A percentile compares a stretch with the other conserved stretches of the same genome.
phyloP scores from a whole-genome alignment of 805 yeast species.

The Candida qinlingensis region DNA sequence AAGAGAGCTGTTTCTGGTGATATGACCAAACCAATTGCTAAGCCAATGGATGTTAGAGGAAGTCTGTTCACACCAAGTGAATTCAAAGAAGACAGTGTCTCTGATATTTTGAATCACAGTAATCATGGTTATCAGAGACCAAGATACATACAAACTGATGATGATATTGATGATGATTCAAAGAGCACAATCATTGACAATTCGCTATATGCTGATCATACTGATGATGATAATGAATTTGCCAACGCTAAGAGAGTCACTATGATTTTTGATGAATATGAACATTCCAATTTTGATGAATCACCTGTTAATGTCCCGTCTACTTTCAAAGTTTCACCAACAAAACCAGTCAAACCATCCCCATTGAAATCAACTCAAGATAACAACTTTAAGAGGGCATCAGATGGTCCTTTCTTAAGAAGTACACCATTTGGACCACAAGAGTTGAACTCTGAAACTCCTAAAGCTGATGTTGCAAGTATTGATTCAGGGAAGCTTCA shows the following conservation, averaged over 20 bases:
- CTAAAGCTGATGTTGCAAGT: constrained; percentile 7
- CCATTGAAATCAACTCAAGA: constrained; percentile 22
- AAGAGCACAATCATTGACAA: constrained; percentile 18
- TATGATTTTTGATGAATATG: constrained; percentile 23
- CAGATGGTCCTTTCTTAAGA: constrained; percentile 18
- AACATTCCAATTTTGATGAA: background rate
- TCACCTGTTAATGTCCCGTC: constrained; percentile 4
- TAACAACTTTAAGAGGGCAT: constrained; percentile 11
- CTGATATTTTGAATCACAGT: constrained; percentile 8
- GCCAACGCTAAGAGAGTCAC: constrained; percentile 24
- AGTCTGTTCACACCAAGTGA: constrained; percentile 21
- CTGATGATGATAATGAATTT: constrained; percentile 20
- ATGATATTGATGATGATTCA: constrained; percentile 11
- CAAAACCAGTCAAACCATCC: constrained; percentile 15
- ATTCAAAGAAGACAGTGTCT: constrained; percentile 11
- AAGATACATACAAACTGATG: constrained; percentile 9
- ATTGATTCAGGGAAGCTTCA: constrained; percentile 19
- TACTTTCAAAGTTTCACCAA: background rate
- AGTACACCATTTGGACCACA: constrained; percentile 13
- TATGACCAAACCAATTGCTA: constrained; percentile 4
- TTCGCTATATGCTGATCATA: constrained; percentile 23
- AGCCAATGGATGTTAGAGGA: constrained; percentile 18
- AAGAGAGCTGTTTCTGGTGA: constrained; percentile 16
- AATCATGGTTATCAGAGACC: constrained; percentile 14
- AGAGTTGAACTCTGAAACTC: constrained; percentile 2